A percentile compares a stretch with the other conserved stretches of the same genome.
phyloP scores from a whole-genome alignment of 371 early-diverging fungal species.

The Apophysomyces trapeziformis region DNA sequence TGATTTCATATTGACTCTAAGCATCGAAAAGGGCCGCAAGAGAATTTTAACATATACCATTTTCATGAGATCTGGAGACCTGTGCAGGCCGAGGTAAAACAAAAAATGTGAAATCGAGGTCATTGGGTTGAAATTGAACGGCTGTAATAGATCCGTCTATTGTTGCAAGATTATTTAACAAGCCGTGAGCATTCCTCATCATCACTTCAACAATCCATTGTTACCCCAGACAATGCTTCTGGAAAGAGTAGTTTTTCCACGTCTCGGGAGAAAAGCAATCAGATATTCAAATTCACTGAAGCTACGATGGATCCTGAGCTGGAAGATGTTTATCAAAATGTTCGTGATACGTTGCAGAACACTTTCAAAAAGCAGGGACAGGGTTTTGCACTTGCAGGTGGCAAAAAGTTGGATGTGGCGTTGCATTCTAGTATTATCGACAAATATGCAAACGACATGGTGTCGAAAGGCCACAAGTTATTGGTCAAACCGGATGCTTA shows the following conservation, averaged over 20 bases:
- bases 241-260: constrained; percentile 21
- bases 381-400: constrained; percentile 24
- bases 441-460: constrained; percentile 65
- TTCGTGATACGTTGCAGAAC: constrained; percentile 33
- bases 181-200: constrained; percentile 48
- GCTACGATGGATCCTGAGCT: constrained; percentile 26
- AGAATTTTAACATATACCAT: constrained; percentile 43
- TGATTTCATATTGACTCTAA: neutral
- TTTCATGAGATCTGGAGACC: constrained; percentile 72
- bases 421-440: constrained; percentile 61
- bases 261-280: constrained; percentile 37
- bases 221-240: constrained; percentile 40
- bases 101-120: neutral
- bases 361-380: constrained; percentile 42
- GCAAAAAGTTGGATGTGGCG: constrained; percentile 15
- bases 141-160: constrained; percentile 56
- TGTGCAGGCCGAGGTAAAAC: constrained; percentile 69
- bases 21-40: constrained; percentile 17
- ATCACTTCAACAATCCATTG: constrained; percentile 12
- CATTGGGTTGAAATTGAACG: neutral
- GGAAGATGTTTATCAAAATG: constrained; percentile 45
- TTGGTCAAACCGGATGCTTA: constrained; percentile 71
- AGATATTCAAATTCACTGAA: constrained; percentile 53
- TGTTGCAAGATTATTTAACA: constrained; percentile 76
- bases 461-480: constrained; percentile 70